phyloP scores from a whole-genome alignment of 177 flowering plant genomes.

The Vitis hybrid region DNA sequence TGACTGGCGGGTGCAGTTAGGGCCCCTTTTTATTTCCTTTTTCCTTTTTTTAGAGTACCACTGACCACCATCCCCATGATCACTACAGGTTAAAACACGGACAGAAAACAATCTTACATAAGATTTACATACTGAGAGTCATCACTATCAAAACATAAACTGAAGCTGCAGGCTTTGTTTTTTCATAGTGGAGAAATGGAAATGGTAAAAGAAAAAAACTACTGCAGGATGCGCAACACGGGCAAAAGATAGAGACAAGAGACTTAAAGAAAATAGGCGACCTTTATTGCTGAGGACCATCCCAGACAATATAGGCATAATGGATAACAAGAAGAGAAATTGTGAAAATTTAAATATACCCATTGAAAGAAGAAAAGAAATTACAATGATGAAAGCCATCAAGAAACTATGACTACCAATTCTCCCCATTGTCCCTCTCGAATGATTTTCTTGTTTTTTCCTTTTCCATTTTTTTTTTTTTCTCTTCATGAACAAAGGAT shows the following conservation, averaged over 20 bases:
- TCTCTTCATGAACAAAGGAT: not conserved
- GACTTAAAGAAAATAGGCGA: not conserved
- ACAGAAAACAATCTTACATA: not conserved
- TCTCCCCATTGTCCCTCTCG: not conserved
- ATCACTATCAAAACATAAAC: constrained; percentile 14
- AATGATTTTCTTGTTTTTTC: not conserved
- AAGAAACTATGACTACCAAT: constrained; percentile 1
- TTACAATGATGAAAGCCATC: constrained; percentile 1
- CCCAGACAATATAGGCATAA: constrained; percentile 14
- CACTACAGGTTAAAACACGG: constrained; percentile 8
- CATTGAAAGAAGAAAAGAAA: not conserved
- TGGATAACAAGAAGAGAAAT: not conserved
- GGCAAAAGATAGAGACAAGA: not conserved
- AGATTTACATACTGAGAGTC: constrained; percentile 7
- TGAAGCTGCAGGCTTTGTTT: not conserved
- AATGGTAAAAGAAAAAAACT: not conserved
- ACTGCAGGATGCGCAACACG: not conserved
- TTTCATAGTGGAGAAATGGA: not conserved
- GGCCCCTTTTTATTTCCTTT: no score
- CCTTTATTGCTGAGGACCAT: constrained; percentile 13
- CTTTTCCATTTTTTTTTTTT: not conserved
- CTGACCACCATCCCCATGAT: not conserved
- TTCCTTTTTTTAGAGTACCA: not conserved
- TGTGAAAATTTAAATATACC: constrained; percentile 3
- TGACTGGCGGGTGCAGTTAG: no score